Base-by-base conservation (phyloP, 2,329 filamentous ascomycete genomes). In the Aspergillus versicolor region DNA sequence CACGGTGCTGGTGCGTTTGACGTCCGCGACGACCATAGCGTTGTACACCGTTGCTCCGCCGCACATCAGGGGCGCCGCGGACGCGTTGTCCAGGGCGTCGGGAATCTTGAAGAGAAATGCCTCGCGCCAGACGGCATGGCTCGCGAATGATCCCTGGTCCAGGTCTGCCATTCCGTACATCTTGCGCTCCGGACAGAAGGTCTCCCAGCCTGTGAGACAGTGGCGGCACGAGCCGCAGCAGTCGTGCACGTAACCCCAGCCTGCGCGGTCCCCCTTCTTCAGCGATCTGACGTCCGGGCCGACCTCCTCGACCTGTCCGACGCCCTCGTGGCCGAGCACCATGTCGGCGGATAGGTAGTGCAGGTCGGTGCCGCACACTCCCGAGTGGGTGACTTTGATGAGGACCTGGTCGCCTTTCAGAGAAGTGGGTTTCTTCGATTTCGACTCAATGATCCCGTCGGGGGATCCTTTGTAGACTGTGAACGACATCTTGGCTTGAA, bases 391-490 rank as follows among this genome's bases (percentile, higher is more conserved):
- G 60, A 89, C 77, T 54, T 80, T 81, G 67, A 90, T 69, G 27
- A 86, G 78, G 51, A 89, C 85, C 58, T 88, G 57, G 38, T 71
- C 68, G 30, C 52, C 41, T 24, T 61, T 43, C 24, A 71, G 65
- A 8, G 50, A 17, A 30, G 2, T 30, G 8, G 61, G 64, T 13
- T 56, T 76, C 19, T 73, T 77, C 43, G 80, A 82, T 48, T 75
- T 76, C 44, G 73, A 69, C 69, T 84, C 73, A 56, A 79, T 70
- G 65, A 87, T 83, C 57, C 85, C 84, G 56, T 81, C 80, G 62
- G 83, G 77, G 62, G 79, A 79, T 63, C 86, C 86, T 68, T 85
- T 87, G 81, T 79, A 88, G 56, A 88, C 83, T 40, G 83, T 88
- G 77, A 86, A 87, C 3, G 46, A 40, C 46, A 49, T 49, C 21